Evolutionary conservation across 2,329 filamentous ascomycete genomes (phyloP).

Genomic region (Zymoseptoria crescenta): DNA sequence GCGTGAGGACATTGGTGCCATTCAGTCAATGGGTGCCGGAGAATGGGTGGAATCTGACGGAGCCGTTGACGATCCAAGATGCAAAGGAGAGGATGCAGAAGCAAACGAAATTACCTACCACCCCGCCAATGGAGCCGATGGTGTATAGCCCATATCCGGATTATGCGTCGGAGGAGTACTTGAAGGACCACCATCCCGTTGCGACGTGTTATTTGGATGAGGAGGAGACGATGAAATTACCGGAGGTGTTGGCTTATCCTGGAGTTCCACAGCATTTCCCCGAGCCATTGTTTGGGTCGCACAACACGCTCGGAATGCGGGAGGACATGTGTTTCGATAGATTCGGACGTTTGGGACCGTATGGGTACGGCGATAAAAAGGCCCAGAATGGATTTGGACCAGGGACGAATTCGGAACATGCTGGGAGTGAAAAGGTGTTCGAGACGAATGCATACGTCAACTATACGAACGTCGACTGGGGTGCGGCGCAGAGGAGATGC

Average conservation of each 20-base stretch:
- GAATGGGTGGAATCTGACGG: constrained; percentile 37
- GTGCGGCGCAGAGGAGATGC: constrained; percentile 40
- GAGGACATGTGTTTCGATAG: constrained; percentile 45
- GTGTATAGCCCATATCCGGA: constrained; percentile 42
- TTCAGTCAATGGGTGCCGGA: constrained; percentile 36
- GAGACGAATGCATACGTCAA: constrained; percentile 38
- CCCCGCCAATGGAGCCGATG: constrained; percentile 30
- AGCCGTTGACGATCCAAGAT: constrained; percentile 29
- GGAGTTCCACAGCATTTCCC: constrained; percentile 44
- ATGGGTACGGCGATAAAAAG: constrained; percentile 43
- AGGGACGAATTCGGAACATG: constrained; percentile 31
- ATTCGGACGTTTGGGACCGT: constrained; percentile 43
- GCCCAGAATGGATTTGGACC: constrained; percentile 44
- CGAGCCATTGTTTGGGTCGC: constrained; percentile 42
- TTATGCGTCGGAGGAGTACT: constrained; percentile 36
- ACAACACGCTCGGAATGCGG: constrained; percentile 40
- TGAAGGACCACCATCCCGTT: constrained; percentile 45
- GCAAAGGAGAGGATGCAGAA: constrained; percentile 1
- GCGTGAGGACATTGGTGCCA: constrained; percentile 40
- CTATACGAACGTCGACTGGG: constrained; percentile 44
- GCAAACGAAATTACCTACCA: constrained; percentile 10
- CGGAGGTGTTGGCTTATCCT: constrained; percentile 59
- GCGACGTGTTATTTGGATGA: constrained; percentile 57
- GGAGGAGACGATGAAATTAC: constrained; percentile 47
- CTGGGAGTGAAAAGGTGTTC: constrained; percentile 42